A percentile compares a stretch with the other conserved stretches of the same genome.
Conservation (phyloP, 1,284 basidiomycete species). For the Ustanciosporium gigantosporum region DNA sequence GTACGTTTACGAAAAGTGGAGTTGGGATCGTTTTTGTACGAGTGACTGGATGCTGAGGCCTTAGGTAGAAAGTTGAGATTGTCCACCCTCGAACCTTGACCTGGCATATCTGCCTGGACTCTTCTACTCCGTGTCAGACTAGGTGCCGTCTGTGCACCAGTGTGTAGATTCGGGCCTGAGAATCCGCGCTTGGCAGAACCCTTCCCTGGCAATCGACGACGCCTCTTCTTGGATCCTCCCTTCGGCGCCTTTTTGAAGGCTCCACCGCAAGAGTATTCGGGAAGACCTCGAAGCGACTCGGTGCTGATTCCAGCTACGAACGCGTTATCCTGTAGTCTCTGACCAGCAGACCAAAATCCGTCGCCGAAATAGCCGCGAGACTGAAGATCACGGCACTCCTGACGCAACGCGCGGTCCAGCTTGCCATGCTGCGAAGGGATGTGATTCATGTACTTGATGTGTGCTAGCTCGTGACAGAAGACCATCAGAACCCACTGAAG, state of each 20-base stretch:
- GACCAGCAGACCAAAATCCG: constrained; percentile 49
- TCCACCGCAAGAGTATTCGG: constrained; percentile 45
- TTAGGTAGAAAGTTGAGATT: constrained; percentile 30
- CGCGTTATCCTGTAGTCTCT: constrained; percentile 29
- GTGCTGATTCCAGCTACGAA: constrained; percentile 33
- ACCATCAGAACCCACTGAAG: constrained; percentile 44
- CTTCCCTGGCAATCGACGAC: constrained; percentile 1
- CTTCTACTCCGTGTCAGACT: constrained; percentile 28
- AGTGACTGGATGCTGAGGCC: constrained; percentile 17
- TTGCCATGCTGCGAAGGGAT: constrained; percentile 45
- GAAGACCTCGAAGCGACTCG: constrained; percentile 25
- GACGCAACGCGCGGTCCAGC: constrained; percentile 32
- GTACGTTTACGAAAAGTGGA: constrained; percentile 47
- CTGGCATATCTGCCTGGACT: constrained; percentile 17
- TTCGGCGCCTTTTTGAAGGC: constrained; percentile 13
- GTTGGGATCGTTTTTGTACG: constrained; percentile 44
- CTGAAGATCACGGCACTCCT: constrained; percentile 35
- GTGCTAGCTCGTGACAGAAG: constrained; percentile 50
- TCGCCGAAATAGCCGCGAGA: constrained; percentile 48
- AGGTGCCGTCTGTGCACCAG: constrained; percentile 46
- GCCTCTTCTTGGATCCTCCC: constrained; percentile 5
- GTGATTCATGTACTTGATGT: constrained; percentile 52
- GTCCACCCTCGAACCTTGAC: constrained; percentile 41
- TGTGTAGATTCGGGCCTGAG: constrained; percentile 40
- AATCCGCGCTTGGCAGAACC: constrained; percentile 13